phyloP scores from a whole-genome alignment of 108 stramenopile genomes.

The Epithemia pelagica region DNA sequence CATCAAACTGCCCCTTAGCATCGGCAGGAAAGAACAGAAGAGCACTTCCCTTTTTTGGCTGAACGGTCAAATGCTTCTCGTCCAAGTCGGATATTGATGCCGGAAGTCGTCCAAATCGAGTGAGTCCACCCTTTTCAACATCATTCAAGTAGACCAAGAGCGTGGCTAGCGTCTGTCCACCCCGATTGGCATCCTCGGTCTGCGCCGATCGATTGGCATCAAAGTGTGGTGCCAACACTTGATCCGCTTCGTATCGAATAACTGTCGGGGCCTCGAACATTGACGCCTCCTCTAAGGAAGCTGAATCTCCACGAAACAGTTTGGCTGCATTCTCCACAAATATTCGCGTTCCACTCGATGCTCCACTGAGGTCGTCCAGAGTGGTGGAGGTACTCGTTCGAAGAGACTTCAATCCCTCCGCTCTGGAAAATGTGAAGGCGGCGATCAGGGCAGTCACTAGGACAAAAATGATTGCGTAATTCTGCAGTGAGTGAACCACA shows the following conservation, averaged over 20 bases:
- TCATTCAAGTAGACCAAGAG: slow-evolving; percentile 76
- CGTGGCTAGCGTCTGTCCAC: slow-evolving; percentile 74
- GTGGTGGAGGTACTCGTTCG: slow-evolving; percentile 70
- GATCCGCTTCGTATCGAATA: slow-evolving; percentile 64
- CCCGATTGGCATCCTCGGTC: slow-evolving; percentile 72
- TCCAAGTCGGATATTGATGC: slow-evolving; percentile 6
- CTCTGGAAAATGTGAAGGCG: slow-evolving; percentile 39
- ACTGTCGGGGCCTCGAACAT: slow-evolving; percentile 74
- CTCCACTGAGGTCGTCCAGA: slow-evolving; percentile 41
- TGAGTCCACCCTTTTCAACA: slow-evolving; percentile 67
- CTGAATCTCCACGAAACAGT: slow-evolving; percentile 27
- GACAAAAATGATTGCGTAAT: slow-evolving; percentile 44
- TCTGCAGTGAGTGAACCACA: slow-evolving; percentile 49
- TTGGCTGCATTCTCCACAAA: slow-evolving; percentile 49
- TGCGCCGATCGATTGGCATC: slow-evolving; percentile 74
- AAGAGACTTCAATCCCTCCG: slow-evolving; percentile 44
- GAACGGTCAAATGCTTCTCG: slow-evolving; percentile 17
- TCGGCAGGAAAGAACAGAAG: slow-evolving; percentile 80
- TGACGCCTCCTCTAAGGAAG: slow-evolving; percentile 21
- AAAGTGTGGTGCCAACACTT: slow-evolving; percentile 72
- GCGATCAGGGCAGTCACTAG: slow-evolving; percentile 35
- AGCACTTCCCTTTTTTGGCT: slow-evolving; percentile 63
- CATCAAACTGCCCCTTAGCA: slow-evolving; percentile 60
- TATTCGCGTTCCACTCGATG: slow-evolving; percentile 26
- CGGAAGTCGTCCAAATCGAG: slow-evolving; percentile 45